Conservation (phyloP, 208 protist species). For the Trypanosoma platydactyli region DNA sequence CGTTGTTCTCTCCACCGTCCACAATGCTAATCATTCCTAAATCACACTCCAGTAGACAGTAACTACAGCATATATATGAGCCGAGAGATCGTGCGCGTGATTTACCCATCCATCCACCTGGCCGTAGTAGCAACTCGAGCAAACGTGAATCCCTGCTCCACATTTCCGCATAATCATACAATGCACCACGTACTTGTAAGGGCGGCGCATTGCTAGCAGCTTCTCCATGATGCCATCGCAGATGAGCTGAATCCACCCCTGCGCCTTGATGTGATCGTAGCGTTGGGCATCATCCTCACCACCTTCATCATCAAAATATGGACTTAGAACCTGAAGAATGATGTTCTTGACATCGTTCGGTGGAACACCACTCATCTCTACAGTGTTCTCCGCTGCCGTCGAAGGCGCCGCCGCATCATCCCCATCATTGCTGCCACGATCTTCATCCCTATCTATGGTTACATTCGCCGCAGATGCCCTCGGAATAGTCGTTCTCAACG, state of each 20-base stretch:
- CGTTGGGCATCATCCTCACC: constrained; percentile 62
- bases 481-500: not conserved
- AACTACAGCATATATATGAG: constrained; percentile 78
- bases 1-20: too few relatives aligned
- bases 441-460: not conserved
- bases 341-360: constrained; percentile 90
- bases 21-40: constrained; percentile 31
- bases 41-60: constrained; percentile 87
- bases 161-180: constrained; percentile 83
- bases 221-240: constrained; percentile 85
- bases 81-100: constrained; percentile 84
- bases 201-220: constrained; percentile 68
- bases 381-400: constrained; percentile 19
- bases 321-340: constrained; percentile 77
- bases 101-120: constrained; percentile 81
- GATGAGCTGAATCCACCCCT: constrained; percentile 78
- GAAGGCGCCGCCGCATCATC: constrained; percentile 15
- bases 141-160: constrained; percentile 83
- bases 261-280: constrained; percentile 77
- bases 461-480: not conserved
- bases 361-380: constrained; percentile 47
- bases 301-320: constrained; percentile 85
- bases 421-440: constrained; percentile 16
- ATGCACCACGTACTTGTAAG: constrained; percentile 87
- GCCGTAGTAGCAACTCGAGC: constrained; percentile 80